Conservation (phyloP, 768 basidiomycete species). For the Thelephora aurantiotincta region DNA sequence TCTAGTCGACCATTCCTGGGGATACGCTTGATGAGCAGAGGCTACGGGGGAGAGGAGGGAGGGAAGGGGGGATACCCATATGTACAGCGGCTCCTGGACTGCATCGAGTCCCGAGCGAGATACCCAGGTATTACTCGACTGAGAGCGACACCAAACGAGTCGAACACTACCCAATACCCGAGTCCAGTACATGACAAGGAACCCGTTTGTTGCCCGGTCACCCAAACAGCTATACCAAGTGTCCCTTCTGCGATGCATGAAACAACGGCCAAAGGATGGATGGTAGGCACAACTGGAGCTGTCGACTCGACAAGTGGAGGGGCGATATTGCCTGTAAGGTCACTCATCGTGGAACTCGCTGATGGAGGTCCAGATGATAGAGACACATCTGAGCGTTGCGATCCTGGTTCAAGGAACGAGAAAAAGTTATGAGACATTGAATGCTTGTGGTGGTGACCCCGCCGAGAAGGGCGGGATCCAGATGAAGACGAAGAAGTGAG, state of each 20-base stretch:
- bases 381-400: conserved; percentile 4
- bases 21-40: neutral
- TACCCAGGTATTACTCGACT: conserved; percentile 31
- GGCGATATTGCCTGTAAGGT: too few relatives aligned
- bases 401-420: conserved; percentile 80
- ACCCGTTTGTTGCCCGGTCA: conserved; percentile 76
- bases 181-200: conserved; percentile 81
- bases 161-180: conserved; percentile 95
- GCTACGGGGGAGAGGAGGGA: conserved; percentile 10
- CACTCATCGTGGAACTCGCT: neutral
- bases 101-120: conserved; percentile 20
- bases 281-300: neutral
- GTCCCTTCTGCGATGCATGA: conserved; percentile 32
- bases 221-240: conserved; percentile 73
- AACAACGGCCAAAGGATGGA: conserved; percentile 3
- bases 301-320: too few relatives aligned
- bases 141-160: conserved; percentile 67
- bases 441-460: conserved; percentile 88
- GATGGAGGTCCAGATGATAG: neutral
- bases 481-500: conserved; percentile 11
- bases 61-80: conserved; percentile 50
- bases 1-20: conserved; percentile 50
- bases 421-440: conserved; percentile 92
- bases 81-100: conserved; percentile 22
- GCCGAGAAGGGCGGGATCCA: conserved; percentile 24